Evolutionary conservation across 2,329 filamentous ascomycete genomes (phyloP).

Genomic region (Aureobasidium leucospermi): DNA sequence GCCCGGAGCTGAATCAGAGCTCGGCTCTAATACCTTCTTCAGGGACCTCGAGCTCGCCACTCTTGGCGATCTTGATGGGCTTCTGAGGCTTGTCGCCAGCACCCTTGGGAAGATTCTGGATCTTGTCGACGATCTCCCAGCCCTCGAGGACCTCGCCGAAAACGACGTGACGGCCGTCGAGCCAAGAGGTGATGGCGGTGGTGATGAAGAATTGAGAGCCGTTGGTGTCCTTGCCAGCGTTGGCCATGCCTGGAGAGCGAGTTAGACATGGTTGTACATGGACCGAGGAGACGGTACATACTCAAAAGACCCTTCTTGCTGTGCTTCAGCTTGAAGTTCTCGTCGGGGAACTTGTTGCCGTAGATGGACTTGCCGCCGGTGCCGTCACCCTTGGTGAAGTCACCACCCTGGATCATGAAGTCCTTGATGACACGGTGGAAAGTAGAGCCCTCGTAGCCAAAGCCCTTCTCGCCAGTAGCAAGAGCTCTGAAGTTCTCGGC

Average conservation of each 20-base stretch:
- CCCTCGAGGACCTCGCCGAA: slow-evolving; percentile 86
- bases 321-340: slow-evolving; percentile 96
- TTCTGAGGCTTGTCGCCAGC: slow-evolving; percentile 61
- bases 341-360: slow-evolving; percentile 73
- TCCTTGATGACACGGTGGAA: slow-evolving; percentile 89
- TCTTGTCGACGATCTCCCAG: slow-evolving; percentile 71
- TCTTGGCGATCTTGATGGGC: slow-evolving; percentile 70
- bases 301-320: slow-evolving; percentile 72
- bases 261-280: slow-evolving; percentile 1
- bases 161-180: slow-evolving; percentile 78
- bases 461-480: slow-evolving; percentile 79
- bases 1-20: slow-evolving; percentile 53
- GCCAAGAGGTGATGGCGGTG: slow-evolving; percentile 71
- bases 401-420: slow-evolving; percentile 89
- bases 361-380: slow-evolving; percentile 87
- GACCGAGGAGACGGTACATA: slow-evolving; percentile 28
- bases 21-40: slow-evolving; percentile 90
- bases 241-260: slow-evolving; percentile 49
- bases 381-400: slow-evolving; percentile 76
- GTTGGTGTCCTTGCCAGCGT: slow-evolving; percentile 62
- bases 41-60: slow-evolving; percentile 74
- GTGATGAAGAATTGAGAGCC: slow-evolving; percentile 91
- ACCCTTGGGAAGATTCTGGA: slow-evolving; percentile 63
- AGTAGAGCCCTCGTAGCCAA: slow-evolving; percentile 69
- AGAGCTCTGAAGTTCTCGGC: slow-evolving; percentile 71